phyloP scores from a whole-genome alignment of 2,329 filamentous ascomycete species.

The Exophiala dermatitidis region DNA sequence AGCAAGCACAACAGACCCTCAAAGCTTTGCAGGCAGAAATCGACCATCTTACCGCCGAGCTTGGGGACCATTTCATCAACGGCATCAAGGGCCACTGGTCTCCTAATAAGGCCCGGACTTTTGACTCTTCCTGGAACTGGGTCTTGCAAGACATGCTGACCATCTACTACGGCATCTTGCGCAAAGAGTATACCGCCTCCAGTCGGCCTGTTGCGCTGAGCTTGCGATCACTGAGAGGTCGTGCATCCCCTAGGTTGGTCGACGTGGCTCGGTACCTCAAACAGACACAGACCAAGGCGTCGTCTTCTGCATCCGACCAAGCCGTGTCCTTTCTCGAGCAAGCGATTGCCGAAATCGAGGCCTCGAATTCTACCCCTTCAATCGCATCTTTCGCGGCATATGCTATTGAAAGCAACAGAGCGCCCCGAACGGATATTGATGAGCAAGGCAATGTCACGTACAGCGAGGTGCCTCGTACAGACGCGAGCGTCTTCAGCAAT shows the following conservation, averaged over 20 bases:
- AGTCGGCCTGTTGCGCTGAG: slow-evolving; percentile 67
- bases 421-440: slow-evolving; percentile 82
- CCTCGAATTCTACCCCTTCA: slow-evolving; percentile 77
- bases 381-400: slow-evolving; percentile 88
- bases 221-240: slow-evolving; percentile 86
- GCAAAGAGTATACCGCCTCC: too few relatives aligned
- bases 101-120: slow-evolving; percentile 84
- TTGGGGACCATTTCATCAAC: slow-evolving; percentile 90
- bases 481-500: slow-evolving; percentile 93
- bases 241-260: slow-evolving; percentile 77
- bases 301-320: too few relatives aligned
- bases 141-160: slow-evolving; percentile 90
- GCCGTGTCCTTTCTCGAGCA: too few relatives aligned
- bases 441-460: slow-evolving; percentile 88
- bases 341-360: slow-evolving; percentile 81
- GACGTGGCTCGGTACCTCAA: too few relatives aligned
- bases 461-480: slow-evolving; percentile 74
- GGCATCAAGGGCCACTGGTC: slow-evolving; percentile 95
- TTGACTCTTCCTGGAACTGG: slow-evolving; percentile 99
- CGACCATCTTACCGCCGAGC: slow-evolving; percentile 89
- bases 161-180: slow-evolving; percentile 99
- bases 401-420: slow-evolving; percentile 37
- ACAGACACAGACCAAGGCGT: too few relatives aligned
- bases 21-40: slow-evolving; percentile 85
- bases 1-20: slow-evolving; percentile 76